Evolutionary conservation across 1,284 basidiomycete genomes (phyloP).

Genomic region (Leccinum pallidistipes): DNA sequence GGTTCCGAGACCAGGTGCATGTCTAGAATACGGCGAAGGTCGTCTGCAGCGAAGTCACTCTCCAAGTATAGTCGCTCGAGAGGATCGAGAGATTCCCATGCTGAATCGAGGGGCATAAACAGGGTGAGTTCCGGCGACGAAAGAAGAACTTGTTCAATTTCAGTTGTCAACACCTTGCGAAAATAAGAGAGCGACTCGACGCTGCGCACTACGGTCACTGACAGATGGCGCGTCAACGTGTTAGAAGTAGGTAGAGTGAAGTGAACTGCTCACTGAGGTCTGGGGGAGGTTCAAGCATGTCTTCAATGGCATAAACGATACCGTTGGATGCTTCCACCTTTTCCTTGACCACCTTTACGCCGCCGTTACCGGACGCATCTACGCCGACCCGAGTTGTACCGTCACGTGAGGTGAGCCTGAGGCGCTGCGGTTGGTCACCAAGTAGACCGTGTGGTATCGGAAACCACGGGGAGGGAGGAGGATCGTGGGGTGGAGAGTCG

Average conservation of each 20-base stretch:
- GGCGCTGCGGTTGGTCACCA: constrained; percentile 78
- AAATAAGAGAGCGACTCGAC: constrained; percentile 72
- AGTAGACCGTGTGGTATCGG: constrained; percentile 81
- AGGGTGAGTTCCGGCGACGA: constrained; percentile 77
- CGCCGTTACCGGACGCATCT: constrained; percentile 71
- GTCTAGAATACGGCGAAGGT: constrained; percentile 74
- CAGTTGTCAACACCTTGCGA: constrained; percentile 59
- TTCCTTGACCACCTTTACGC: constrained; percentile 59
- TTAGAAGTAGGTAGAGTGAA: not conserved
- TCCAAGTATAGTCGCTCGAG: constrained; percentile 84
- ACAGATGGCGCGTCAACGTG: constrained; percentile 5
- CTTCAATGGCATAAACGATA: constrained; percentile 72
- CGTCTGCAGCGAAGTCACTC: constrained; percentile 80
- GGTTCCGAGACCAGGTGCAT: constrained; percentile 68
- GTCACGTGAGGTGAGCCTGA: constrained; percentile 61
- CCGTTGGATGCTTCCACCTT: constrained; percentile 71
- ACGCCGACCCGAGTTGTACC: constrained; percentile 62
- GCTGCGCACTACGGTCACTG: constrained; percentile 46
- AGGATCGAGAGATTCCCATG: constrained; percentile 66
- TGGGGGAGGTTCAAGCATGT: constrained; percentile 76
- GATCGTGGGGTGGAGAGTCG: constrained; percentile 58
- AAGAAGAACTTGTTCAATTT: constrained; percentile 56
- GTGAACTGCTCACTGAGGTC: constrained; percentile 59
- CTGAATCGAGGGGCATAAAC: constrained; percentile 86
- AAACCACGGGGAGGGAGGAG: constrained; percentile 83